These are phyloP conservation scores for Fonsecaea multimorphosa DNA, from an alignment of 2,329 filamentous ascomycete species.

Conservation along the genomic window DNA sequence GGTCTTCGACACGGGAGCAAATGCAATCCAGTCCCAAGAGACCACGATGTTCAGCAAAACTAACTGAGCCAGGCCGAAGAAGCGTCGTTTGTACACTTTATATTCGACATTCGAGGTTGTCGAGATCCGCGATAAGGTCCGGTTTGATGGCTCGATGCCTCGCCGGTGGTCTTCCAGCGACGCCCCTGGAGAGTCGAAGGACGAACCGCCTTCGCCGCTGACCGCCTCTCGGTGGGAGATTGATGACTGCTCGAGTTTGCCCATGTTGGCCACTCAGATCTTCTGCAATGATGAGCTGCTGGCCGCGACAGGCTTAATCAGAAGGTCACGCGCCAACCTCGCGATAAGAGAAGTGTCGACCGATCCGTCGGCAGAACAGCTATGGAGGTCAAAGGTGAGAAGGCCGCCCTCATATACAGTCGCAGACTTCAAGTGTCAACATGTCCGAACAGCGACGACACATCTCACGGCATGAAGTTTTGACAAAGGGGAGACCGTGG, in stretches of 20 bases:
- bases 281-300: neutral
- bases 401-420: neutral
- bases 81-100: constrained; percentile 80
- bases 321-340: constrained; percentile 9
- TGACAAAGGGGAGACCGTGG: neutral
- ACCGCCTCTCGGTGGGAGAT: neutral
- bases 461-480: neutral
- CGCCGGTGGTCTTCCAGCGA: constrained; percentile 5
- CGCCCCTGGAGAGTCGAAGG: constrained; percentile 16
- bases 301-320: neutral
- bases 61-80: constrained; percentile 84
- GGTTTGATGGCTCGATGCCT: neutral
- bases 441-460: neutral
- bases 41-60: constrained; percentile 89
- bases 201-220: constrained; percentile 12
- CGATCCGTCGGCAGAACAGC: neutral
- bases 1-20: constrained; percentile 78
- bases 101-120: constrained; percentile 44
- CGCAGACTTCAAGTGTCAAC: neutral
- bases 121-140: constrained; percentile 34
- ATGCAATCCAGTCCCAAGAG: constrained; percentile 97
- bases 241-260: neutral
- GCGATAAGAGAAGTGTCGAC: neutral
- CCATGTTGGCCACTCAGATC: neutral
- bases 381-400: neutral